These are phyloP conservation scores for Rhododendron mucronatum DNA, from an alignment of 148 eudicot genomes.

Conservation along the genomic window DNA sequence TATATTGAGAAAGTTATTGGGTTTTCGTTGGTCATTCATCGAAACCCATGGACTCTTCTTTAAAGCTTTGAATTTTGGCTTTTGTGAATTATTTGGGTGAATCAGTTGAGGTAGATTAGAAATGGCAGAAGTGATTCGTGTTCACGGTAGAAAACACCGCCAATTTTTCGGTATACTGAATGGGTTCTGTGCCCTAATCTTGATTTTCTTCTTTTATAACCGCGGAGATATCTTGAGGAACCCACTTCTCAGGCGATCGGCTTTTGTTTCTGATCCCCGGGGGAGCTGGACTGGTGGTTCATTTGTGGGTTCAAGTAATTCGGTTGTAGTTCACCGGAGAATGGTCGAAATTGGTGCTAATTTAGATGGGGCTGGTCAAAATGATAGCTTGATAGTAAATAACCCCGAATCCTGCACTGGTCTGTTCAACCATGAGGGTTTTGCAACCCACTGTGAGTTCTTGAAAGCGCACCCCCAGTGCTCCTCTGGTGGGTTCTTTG, in stretches of 20 bases:
- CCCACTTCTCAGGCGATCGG: slow-evolving; percentile 33
- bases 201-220: slow-evolving; percentile 54
- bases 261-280: slow-evolving; percentile 11
- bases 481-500: slow-evolving; percentile 59
- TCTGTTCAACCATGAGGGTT: slow-evolving; percentile 47
- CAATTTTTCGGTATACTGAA: slow-evolving; percentile 54
- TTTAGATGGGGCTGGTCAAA: slow-evolving; percentile 31
- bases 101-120: neutral
- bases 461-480: slow-evolving; percentile 72
- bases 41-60: neutral
- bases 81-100: neutral
- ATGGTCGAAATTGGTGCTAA: slow-evolving; percentile 41
- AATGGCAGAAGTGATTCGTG: slow-evolving; percentile 26
- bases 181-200: slow-evolving; percentile 45
- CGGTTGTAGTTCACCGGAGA: slow-evolving; percentile 34
- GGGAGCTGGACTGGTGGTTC: slow-evolving; percentile 26
- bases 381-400: slow-evolving; percentile 19
- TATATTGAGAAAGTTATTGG: neutral
- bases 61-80: neutral
- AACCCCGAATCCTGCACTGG: slow-evolving; percentile 50
- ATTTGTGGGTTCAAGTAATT: slow-evolving; percentile 13
- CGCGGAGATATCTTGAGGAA: slow-evolving; percentile 40
- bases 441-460: slow-evolving; percentile 55
- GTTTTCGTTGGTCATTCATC: neutral
- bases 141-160: slow-evolving; percentile 20